Evolutionary conservation across 352 stramenopile genomes (phyloP), one percentile per base, ranked within the genome.

Genomic region (Phytophthora tentaculata): DNA sequence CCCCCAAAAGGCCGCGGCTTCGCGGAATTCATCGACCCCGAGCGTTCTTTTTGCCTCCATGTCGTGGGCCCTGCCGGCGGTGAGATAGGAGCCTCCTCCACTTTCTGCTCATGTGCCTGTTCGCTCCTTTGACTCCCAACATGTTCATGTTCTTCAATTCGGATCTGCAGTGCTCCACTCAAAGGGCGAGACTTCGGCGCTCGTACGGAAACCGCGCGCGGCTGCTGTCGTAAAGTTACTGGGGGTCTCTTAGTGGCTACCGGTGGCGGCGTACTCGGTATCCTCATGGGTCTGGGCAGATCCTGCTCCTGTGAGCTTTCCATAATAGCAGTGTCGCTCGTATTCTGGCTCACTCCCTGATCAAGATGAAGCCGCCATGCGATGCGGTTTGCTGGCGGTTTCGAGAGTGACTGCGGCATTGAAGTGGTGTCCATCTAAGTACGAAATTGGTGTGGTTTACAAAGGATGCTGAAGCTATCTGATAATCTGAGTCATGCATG

Each of bases 1-100:
- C 71, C 45, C 16, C 64, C 57, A 51, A 74, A 71, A 8, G 65
- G 60, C 12, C 60, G 69, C 19, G 50, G 16, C 13, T 54, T 64
- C 7, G 61, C 16, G 35, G 56, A 20, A 19, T 64, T 73, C 8
- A 50, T 6, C 10, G 66, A 60, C 6, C 50, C 50, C 2, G 56
- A 57, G 8, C 52, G 68, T 22, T 28, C n/a, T 28, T 67, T 65
- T 22, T 47, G 39, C 16, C 23, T 35, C 48, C 23, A 48, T n/a
- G n/a, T 48, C n/a, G 41, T 10, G 6, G 32, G 59, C 20, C 9
- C 32, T 44, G 23, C 12, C 9, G 23, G 13, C 13, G 22, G 37
- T 12, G 32, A 47, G 35, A 29, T 17, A 5, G 23, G 14, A 10
- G 14, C 22, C 20, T 64, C 45, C 22, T 63, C 51, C 23, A 62